Base-by-base conservation (phyloP, 257 asterid species). In the Cruciata laevipes region DNA sequence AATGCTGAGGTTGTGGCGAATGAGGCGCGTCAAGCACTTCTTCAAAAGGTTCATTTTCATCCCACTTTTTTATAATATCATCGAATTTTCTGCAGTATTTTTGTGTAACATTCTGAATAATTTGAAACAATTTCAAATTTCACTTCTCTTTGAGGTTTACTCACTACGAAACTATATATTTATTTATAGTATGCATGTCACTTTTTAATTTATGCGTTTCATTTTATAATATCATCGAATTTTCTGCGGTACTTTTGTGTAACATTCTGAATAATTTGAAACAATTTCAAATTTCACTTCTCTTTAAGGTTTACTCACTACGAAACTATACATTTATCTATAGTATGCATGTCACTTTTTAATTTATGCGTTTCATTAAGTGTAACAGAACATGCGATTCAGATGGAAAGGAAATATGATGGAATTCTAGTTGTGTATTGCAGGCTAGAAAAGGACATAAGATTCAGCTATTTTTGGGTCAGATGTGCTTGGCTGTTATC, bases 401-500 rank as follows among this genome's bases (percentile, higher is more conserved):
- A 17, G 16, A 16, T 14, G 21, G 20, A 16, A 17, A 4, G 9
- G 12, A 53, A 16, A 42, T 10, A 11, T 13, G 6, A 42, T 42
- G 4, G 51, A 42, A 53, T 18, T 35, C 12, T 1, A 16, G 27
- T 9, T 72, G 51, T 27, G 13, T 21, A 7, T 74, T 71, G 79
- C 87, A 91, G 97, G 87, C 87, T 93, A 8, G 97, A 93, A 76
- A 93, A 93, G 77, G 98, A 93, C 80, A 93, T 88, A 72, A 82
- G 98, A 69, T 87, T 89, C 76, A 93, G 81, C 87, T 93, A 93
- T 74, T 93, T 93, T 73, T 85, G 91, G 97, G 88, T 89, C 81
- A 80, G 98, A 80, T 93, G 96, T 76, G 89, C 91, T 1, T 82
- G 98, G 71, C 97, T 93, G 61, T 69, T 93, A 75, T 85, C 82